Evolutionary conservation across 2,329 filamentous ascomycete genomes (phyloP), one percentile per base, ranked within the genome.

Genomic region (Pseudogymnoascus sp.): DNA sequence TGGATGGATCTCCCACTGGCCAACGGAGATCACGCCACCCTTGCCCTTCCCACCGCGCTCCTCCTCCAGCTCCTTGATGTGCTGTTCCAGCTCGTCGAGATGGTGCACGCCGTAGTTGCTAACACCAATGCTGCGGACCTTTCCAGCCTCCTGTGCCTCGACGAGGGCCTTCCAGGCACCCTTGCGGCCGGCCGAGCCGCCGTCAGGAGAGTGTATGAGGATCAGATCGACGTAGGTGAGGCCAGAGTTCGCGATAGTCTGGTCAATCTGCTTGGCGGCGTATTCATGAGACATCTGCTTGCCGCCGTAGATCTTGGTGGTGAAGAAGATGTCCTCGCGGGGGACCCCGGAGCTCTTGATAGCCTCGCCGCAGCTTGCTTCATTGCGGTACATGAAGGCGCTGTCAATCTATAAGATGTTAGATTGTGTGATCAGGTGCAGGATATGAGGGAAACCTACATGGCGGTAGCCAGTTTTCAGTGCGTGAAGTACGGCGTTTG

Each of bases 1-100:
- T 0, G 93, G 93, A 75, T 97, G 93, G 10, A 97, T 78, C 76
- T 97, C 93, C 76, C 89, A 91, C 76, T 96, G 93, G 42, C 91
- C 92, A 38, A 96, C 89, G 65, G 87, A 89, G 71, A 96, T 82
- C 42, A 90, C 78, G 23, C 90, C 90, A 50, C 84, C 86, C 68
- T 85, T 87, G 9, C 86, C 87, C 64, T 79, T 77, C 1, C 84
- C 85, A 53, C 85, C 81, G 47, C 83, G 81, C 64, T 85, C 83
- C 17, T 73, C 71, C 70, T 89, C 87, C 0, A 87, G 81, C 73
- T 87, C 83, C 62, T 76, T 77, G 64, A 85, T 86, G 73, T 86
- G 80, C 63, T 71, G 72, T 73, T 85, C 81, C 31, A 87, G 76
- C 73, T 87, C 84, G 57, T 84, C 78, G 2, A 88, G 77, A 68